A percentile compares a stretch with the other conserved stretches of the same genome.
Conservation (phyloP, 1,284 basidiomycete genomes). For the Melanopsichium pennsylvanicum region DNA sequence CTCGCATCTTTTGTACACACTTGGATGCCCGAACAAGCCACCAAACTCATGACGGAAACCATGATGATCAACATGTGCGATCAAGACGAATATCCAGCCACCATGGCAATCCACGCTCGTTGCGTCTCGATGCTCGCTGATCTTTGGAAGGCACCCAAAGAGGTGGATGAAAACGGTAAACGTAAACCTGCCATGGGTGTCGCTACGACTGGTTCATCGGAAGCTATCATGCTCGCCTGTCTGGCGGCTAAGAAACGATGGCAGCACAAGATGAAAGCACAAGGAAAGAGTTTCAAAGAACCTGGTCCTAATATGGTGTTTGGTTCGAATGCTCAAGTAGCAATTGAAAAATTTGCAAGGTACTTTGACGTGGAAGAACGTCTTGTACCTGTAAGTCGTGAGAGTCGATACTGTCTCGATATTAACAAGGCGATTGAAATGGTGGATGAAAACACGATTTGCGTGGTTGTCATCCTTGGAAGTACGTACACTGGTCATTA, state of each 20-base stretch:
- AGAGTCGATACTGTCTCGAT: slow-evolving; percentile 75
- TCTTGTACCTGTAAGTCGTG: slow-evolving; percentile 55
- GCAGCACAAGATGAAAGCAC: slow-evolving; percentile 86
- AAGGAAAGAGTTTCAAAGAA: slow-evolving; percentile 69
- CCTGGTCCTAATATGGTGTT: slow-evolving; percentile 76
- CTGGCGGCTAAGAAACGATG: slow-evolving; percentile 93
- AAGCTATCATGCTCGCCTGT: slow-evolving; percentile 87
- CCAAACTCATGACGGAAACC: slow-evolving; percentile 69
- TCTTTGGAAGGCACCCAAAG: slow-evolving; percentile 79
- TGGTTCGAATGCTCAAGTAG: slow-evolving; percentile 79
- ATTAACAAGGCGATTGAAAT: slow-evolving; percentile 84
- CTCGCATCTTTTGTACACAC: slow-evolving; percentile 73
- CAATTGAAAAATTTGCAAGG: slow-evolving; percentile 72
- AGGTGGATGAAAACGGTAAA: slow-evolving; percentile 40
- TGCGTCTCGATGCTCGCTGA: slow-evolving; percentile 84
- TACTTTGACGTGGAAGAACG: slow-evolving; percentile 84
- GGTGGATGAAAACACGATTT: slow-evolving; percentile 83
- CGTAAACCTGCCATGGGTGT: slow-evolving; percentile 69
- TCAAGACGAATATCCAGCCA: slow-evolving; percentile 84
- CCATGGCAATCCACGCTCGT: slow-evolving; percentile 64
- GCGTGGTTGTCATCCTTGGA: slow-evolving; percentile 71
- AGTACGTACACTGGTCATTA: slow-evolving; percentile 91
- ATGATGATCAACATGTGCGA: slow-evolving; percentile 80
- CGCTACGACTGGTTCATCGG: slow-evolving; percentile 91
- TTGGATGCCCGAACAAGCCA: slow-evolving; percentile 71